Evolutionary conservation across 2,329 filamentous ascomycete genomes (phyloP), one percentile per base, ranked within the genome.

Genomic region (Penicillium sp.): DNA sequence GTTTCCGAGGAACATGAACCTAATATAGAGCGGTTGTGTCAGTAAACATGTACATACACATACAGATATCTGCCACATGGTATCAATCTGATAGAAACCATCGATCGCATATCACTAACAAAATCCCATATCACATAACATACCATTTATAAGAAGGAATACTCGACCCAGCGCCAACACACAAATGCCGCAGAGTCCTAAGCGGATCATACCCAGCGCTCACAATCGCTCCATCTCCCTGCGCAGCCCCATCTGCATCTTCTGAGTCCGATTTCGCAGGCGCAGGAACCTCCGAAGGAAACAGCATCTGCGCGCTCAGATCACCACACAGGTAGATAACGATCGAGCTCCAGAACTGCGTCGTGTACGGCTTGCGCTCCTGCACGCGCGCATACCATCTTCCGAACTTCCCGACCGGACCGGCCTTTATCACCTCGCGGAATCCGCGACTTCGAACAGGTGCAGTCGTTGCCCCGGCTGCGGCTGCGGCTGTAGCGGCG

Each of bases 71-170:
- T 3, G 6, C 21, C 15, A 36, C 6, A 2, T n/a, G 2, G 9
- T 5, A 48, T 8, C 21, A 35, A 36, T 10, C 13, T 5, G 6
- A 36, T 8, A 25, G 27, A n/a, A 3, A 10, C 7, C 19, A 12
- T 33, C 6, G 25, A 3, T 10, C 13, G 5, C 19, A 25, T 21
- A 33, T 47, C 44, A 3, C 19, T 15, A 43, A 31, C n/a, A 6
- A 5, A 29, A 6, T 9, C 12, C 25, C 12, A 9, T 1, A 36
- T 41, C 4, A 27, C 1, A 41, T 35, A 36, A 49, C 82, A 61
- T 81, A 96, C 92, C 92, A 96, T 67, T 85, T 85, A 72, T 93
- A 96, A 45, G 83, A 84, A 0, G 93, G 93, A 58, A 96, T 90
- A 19, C 88, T 86, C 12, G 84, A 84, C 48, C 88, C 77, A 2